Conservation (phyloP, 306 rosid species). For the Trichosanthes truncata region DNA sequence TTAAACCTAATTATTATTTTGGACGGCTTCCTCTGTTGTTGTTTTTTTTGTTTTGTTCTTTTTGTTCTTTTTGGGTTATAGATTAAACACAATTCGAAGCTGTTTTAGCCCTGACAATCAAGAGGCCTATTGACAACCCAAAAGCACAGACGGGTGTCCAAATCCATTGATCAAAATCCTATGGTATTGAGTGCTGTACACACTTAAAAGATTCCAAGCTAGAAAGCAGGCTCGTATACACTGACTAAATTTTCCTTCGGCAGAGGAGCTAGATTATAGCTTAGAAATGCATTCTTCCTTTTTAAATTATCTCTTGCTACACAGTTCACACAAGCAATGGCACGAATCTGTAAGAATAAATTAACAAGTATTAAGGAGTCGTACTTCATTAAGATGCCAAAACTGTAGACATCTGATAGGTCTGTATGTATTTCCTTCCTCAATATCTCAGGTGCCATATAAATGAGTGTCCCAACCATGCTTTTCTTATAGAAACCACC, state of each 20-base stretch:
- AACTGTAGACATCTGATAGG: conserved; percentile 86
- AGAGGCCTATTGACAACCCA: neutral
- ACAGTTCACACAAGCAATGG: neutral
- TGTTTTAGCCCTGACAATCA: neutral
- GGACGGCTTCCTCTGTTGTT: neutral
- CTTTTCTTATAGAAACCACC: conserved; percentile 93
- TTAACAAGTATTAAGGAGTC: conserved; percentile 12
- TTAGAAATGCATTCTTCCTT: neutral
- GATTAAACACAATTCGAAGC: neutral
- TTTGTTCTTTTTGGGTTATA: neutral
- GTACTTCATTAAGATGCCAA: conserved; percentile 79
- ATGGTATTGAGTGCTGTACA: neutral
- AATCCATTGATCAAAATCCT: neutral
- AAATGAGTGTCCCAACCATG: conserved; percentile 89
- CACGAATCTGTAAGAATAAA: neutral
- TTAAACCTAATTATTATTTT: neutral
- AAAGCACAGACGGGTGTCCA: neutral
- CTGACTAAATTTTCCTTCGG: neutral
- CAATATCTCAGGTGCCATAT: conserved; percentile 95
- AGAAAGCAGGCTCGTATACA: neutral
- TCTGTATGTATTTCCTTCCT: conserved; percentile 75
- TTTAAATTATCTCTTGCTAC: neutral
- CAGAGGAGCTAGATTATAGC: neutral
- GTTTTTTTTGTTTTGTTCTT: neutral
- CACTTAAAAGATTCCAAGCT: neutral